phyloP scores from a whole-genome alignment of 352 stramenopile species.

The Pythium monospermum region DNA sequence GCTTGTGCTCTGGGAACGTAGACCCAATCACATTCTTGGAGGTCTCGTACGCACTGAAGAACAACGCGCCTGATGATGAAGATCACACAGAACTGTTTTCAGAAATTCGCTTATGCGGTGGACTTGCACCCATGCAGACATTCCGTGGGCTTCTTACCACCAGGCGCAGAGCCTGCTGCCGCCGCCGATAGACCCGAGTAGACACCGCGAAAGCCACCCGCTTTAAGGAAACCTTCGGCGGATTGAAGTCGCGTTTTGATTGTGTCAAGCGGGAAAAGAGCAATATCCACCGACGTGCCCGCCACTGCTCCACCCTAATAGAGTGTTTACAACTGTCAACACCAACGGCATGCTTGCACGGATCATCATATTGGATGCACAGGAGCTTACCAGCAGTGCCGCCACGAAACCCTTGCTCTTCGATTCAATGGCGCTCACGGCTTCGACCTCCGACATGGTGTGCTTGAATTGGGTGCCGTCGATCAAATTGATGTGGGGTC shows the following conservation, averaged over 20 bases:
- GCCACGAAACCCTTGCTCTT: constrained; percentile 60
- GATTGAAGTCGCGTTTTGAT: constrained; percentile 98
- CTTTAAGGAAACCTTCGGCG: constrained; percentile 95
- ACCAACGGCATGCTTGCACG: background rate
- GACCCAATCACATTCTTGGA: constrained; percentile 74
- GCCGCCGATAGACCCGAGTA: constrained; percentile 91
- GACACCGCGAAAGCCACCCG: constrained; percentile 93
- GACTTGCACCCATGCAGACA: background rate
- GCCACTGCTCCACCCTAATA: constrained; percentile 89
- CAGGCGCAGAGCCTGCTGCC: constrained; percentile 88
- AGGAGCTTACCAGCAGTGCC: constrained; percentile 44
- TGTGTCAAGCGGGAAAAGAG: constrained; percentile 98
- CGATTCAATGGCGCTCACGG: constrained; percentile 19
- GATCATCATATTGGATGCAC: too few species aligned
- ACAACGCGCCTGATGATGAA: constrained; percentile 59
- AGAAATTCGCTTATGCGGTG: too few species aligned
- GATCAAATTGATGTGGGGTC: constrained; percentile 13
- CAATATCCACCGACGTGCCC: constrained; percentile 96
- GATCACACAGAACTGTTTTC: background rate
- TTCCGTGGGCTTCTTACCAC: constrained; percentile 32
- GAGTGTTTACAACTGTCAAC: constrained; percentile 1
- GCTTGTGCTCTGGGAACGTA: constrained; percentile 53
- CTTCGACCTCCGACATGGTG: constrained; percentile 23
- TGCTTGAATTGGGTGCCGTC: constrained; percentile 1
- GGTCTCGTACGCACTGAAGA: constrained; percentile 90